Evolutionary conservation across 495 filamentous ascomycete species (phyloP).

Genomic region (Annulohypoxylon maeteangense): DNA sequence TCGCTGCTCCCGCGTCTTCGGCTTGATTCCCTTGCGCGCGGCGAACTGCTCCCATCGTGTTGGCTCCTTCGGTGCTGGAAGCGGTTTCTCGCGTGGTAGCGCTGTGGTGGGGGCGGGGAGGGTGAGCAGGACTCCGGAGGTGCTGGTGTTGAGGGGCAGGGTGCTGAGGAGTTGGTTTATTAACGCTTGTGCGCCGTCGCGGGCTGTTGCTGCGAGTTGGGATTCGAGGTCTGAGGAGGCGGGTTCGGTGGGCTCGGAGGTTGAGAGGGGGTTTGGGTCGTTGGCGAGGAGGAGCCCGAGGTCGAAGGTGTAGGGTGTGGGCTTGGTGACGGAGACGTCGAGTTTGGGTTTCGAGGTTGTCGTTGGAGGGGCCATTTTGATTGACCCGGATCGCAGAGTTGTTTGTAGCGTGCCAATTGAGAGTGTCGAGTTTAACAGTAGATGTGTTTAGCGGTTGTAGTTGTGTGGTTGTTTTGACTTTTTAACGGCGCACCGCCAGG

Average conservation of each 20-base stretch:
- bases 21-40: conserved; percentile 91
- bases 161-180: conserved; percentile 88
- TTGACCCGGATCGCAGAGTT: not conserved
- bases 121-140: conserved; percentile 75
- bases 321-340: conserved; percentile 76
- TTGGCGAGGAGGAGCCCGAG: conserved; percentile 83
- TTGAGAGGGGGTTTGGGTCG: conserved; percentile 82
- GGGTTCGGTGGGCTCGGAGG: conserved; percentile 41
- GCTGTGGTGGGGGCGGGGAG: conserved; percentile 75
- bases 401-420: not conserved
- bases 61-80: conserved; percentile 79
- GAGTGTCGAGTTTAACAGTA: not conserved
- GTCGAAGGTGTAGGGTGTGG: conserved; percentile 91
- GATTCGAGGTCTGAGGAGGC: conserved; percentile 62
- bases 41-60: conserved; percentile 97
- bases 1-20: conserved; percentile 72
- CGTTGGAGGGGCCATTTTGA: conserved; percentile 50
- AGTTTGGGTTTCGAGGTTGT: conserved; percentile 52
- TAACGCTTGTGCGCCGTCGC: conserved; percentile 87
- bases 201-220: conserved; percentile 73
- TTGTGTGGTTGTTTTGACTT: not conserved
- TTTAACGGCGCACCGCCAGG: not conserved
- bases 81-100: conserved; percentile 88
- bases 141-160: conserved; percentile 75
- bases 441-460: not conserved